phyloP scores from a whole-genome alignment of 2,329 filamentous ascomycete genomes.

The Diplodia mutila region DNA sequence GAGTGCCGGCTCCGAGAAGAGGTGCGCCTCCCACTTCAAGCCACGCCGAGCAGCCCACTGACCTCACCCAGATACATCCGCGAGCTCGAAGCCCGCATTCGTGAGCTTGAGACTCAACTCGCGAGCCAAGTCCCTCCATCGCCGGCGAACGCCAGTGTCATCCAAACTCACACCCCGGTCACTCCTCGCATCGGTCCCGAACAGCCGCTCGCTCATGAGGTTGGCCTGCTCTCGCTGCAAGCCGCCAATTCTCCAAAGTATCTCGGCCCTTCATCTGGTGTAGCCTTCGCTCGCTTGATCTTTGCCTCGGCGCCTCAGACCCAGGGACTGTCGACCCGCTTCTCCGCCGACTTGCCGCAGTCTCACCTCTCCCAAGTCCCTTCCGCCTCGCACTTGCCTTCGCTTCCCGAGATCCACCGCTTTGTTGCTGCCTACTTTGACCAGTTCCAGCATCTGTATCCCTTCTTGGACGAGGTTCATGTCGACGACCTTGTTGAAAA shows the following conservation, averaged over 20 bases:
- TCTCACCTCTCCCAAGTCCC: slow-evolving; percentile 4
- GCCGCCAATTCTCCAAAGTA: slow-evolving; percentile 55
- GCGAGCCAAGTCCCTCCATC: neutral
- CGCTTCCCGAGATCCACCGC: slow-evolving; percentile 45
- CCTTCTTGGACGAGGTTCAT: slow-evolving; percentile 57
- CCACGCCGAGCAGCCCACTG: neutral
- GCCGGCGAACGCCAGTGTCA: neutral
- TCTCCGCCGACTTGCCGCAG: slow-evolving; percentile 26
- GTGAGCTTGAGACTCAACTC: neutral
- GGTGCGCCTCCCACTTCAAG: neutral
- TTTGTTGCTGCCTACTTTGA: slow-evolving; percentile 55
- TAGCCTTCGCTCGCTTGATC: slow-evolving; percentile 57
- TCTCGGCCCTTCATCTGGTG: slow-evolving; percentile 61
- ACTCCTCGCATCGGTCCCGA: slow-evolving; percentile 12
- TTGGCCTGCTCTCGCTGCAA: slow-evolving; percentile 57
- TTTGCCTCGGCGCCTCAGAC: slow-evolving; percentile 39
- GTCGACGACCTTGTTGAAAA: slow-evolving; percentile 30
- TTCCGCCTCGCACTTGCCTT: slow-evolving; percentile 30
- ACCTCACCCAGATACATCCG: neutral
- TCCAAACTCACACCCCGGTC: neutral
- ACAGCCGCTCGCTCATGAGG: slow-evolving; percentile 51
- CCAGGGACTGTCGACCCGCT: slow-evolving; percentile 30
- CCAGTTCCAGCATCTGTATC: slow-evolving; percentile 54
- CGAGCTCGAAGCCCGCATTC: neutral
- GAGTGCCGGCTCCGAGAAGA: slow-evolving; percentile 1